Evolutionary conservation across 768 basidiomycete genomes (phyloP).

Genomic region (Leccinellum luteum): DNA sequence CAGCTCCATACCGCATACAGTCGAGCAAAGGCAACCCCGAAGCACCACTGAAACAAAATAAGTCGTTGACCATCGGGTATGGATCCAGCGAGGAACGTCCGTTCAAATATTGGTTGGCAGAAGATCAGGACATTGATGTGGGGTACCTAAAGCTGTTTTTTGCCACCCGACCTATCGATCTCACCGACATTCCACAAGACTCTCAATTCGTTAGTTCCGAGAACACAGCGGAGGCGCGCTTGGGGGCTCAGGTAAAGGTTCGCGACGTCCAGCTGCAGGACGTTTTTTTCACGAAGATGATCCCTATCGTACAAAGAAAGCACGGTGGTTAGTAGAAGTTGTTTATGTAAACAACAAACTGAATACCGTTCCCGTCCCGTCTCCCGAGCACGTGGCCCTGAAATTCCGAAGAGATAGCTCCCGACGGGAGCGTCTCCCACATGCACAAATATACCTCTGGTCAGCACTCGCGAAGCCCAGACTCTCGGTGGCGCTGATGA

Average conservation of each 20-base stretch:
- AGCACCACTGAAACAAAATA: constrained; percentile 3
- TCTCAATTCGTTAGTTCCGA: neutral
- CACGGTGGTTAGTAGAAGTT: neutral
- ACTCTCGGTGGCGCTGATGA: no score
- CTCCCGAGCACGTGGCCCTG: no score
- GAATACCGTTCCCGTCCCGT: no score
- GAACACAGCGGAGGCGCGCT: neutral
- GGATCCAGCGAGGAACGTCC: constrained; percentile 16
- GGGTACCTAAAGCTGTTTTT: neutral
- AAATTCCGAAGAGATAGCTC: no score
- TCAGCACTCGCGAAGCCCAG: no score
- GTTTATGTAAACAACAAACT: neutral
- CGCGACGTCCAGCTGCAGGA: constrained; percentile 9
- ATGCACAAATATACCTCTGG: no score
- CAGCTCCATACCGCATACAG: constrained; percentile 12
- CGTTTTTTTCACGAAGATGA: constrained; percentile 17
- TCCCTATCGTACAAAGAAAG: constrained; percentile 18
- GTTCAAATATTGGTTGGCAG: neutral
- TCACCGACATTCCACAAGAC: neutral
- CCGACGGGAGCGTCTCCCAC: no score
- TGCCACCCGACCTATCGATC: neutral
- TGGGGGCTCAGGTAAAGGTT: neutral
- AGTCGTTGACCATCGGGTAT: constrained; percentile 37
- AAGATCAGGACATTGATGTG: neutral
- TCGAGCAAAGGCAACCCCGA: neutral